These are phyloP conservation scores for Lipomyces oligophaga DNA, from an alignment of 805 yeast species.

Conservation along the genomic window DNA sequence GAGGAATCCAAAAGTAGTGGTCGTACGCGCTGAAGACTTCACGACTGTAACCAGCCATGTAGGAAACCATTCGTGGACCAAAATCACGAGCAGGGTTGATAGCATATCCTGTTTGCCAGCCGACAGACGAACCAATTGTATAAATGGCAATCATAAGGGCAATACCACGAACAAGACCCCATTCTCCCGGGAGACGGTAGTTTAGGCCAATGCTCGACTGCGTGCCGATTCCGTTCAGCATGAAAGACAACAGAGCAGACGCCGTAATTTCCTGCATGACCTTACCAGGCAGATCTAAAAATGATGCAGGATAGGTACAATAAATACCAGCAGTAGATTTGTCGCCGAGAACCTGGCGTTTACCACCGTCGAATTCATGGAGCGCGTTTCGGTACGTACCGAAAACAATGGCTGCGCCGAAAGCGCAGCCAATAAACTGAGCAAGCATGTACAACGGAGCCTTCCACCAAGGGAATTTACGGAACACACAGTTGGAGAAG, in stretches of 20 bases:
- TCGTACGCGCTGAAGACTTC: constrained; percentile 38
- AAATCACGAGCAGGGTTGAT: constrained; percentile 54
- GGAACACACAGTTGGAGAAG: constrained; percentile 45
- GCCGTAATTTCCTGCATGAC: constrained; percentile 48
- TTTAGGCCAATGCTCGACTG: constrained; percentile 13
- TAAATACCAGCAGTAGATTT: constrained; percentile 45
- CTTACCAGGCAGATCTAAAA: constrained; percentile 44
- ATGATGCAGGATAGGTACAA: constrained; percentile 46
- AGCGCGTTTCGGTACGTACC: constrained; percentile 45
- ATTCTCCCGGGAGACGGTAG: constrained; percentile 15
- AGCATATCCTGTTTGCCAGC: constrained; percentile 55
- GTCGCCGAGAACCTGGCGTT: constrained; percentile 36
- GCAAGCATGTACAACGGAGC: constrained; percentile 46
- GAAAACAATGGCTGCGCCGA: constrained; percentile 47
- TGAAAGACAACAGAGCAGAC: constrained; percentile 45
- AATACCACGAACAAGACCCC: constrained; percentile 39
- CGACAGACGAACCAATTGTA: constrained; percentile 46
- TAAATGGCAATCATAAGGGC: constrained; percentile 45
- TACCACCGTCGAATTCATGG: constrained; percentile 40
- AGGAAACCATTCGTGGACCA: constrained; percentile 51
- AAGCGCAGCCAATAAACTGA: constrained; percentile 49
- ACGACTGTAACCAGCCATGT: constrained; percentile 47
- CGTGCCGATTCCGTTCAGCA: constrained; percentile 44
- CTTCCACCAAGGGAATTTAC: constrained; percentile 52
- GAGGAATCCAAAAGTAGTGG: constrained; percentile 53